A percentile compares a stretch with the other conserved stretches of the same genome.
Conservation (phyloP, 2,329 filamentous ascomycete species). For the Fonsecaea pugnacius region DNA sequence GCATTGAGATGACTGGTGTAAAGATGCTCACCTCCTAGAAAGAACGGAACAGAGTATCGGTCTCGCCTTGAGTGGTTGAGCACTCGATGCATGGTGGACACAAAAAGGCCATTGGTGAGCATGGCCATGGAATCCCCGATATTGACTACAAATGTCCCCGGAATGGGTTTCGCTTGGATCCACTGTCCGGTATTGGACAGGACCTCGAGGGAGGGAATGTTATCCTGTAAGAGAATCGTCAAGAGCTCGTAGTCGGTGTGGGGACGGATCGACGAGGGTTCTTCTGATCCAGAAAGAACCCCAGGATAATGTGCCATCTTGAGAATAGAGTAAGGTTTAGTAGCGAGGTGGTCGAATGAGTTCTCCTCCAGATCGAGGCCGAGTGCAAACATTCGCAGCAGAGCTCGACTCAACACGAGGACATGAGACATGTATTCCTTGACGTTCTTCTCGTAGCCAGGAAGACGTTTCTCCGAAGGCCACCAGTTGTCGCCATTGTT, state of each 20-base stretch:
- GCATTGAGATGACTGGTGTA: constrained; percentile 39
- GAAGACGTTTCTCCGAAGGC: constrained; percentile 24
- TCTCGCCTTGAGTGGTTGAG: constrained; percentile 45
- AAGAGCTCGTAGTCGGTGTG: constrained; percentile 60
- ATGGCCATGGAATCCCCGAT: constrained; percentile 57
- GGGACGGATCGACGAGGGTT: constrained; percentile 36
- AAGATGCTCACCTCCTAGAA: constrained; percentile 61
- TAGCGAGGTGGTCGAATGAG: constrained; percentile 60
- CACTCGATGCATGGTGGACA: constrained; percentile 61
- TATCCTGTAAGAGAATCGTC: constrained; percentile 61
- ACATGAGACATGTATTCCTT: constrained; percentile 26
- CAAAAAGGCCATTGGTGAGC: constrained; percentile 55
- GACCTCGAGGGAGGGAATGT: constrained; percentile 57
- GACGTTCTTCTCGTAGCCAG: constrained; percentile 21
- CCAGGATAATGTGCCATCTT: constrained; percentile 54
- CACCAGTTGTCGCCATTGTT: constrained; percentile 31
- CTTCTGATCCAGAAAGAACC: constrained; percentile 38
- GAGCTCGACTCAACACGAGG: constrained; percentile 55
- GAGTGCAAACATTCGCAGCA: constrained; percentile 61
- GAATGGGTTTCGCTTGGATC: constrained; percentile 47
- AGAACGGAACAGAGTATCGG: constrained; percentile 61
- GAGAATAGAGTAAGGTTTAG: constrained; percentile 54
- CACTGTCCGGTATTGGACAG: constrained; percentile 49
- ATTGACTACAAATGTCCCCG: constrained; percentile 55
- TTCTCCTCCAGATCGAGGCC: constrained; percentile 59